These are phyloP conservation scores for Leptomonas pyrrhocoris DNA, from an alignment of 208 protist genomes.

Conservation along the genomic window DNA sequence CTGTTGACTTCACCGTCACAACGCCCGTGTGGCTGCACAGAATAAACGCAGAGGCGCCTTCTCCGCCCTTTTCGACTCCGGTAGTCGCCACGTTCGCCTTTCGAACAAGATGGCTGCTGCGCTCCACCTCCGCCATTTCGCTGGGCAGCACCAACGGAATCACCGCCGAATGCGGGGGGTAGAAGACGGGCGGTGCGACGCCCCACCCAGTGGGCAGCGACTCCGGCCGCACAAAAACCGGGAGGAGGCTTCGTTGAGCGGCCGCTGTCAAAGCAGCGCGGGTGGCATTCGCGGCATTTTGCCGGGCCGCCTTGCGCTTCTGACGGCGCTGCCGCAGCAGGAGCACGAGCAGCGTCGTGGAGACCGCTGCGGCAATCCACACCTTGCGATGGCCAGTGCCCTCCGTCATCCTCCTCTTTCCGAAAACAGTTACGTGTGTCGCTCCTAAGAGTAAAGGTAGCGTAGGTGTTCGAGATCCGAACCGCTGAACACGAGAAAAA, in stretches of 20 bases:
- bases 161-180: constrained; percentile 43
- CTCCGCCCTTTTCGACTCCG: not conserved
- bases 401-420: constrained; percentile 12
- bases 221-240: constrained; percentile 34
- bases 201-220: constrained; percentile 41
- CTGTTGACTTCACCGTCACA: not conserved
- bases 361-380: constrained; percentile 11
- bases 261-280: not conserved
- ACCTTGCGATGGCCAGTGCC: constrained; percentile 1
- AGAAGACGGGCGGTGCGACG: constrained; percentile 51
- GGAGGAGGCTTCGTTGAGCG: constrained; percentile 4
- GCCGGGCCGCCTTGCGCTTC: constrained; percentile 13
- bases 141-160: constrained; percentile 43
- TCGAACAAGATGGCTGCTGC: constrained; percentile 5
- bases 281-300: not conserved
- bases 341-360: constrained; percentile 15
- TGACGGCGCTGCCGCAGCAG: constrained; percentile 13
- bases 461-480: not conserved
- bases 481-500: too few species aligned
- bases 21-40: constrained; percentile 27
- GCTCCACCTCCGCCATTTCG: constrained; percentile 22
- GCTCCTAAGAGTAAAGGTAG: not conserved
- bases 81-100: constrained; percentile 1
- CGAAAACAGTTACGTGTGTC: not conserved
- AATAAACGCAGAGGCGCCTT: constrained; percentile 7